phyloP scores from a whole-genome alignment of 2,329 filamentous ascomycete species.

The Tolypocladium tundrense region DNA sequence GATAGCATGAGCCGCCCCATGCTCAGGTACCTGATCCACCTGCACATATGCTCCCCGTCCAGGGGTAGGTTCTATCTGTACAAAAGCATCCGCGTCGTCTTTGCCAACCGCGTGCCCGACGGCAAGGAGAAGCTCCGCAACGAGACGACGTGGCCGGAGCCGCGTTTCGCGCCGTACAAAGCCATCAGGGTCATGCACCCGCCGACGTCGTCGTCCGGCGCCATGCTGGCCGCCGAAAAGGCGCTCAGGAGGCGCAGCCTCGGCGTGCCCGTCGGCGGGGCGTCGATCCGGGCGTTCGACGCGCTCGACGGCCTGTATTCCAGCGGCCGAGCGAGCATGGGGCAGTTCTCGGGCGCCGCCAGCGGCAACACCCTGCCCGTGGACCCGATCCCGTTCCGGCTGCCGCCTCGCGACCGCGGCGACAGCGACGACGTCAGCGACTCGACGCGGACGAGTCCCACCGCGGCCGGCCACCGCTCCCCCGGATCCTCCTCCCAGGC shows the following conservation, averaged over 20 bases:
- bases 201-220: constrained; percentile 25
- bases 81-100: constrained; percentile 86
- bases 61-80: constrained; percentile 83
- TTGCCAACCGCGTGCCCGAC: constrained; percentile 91
- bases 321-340: constrained; percentile 7
- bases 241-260: constrained; percentile 47
- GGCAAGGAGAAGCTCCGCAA: constrained; percentile 87
- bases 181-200: constrained; percentile 44
- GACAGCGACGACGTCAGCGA: constrained; percentile 22
- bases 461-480: constrained; percentile 12
- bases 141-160: constrained; percentile 82
- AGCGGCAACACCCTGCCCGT: constrained; percentile 26
- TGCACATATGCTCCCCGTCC: constrained; percentile 84
- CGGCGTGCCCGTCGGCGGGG: constrained; percentile 30
- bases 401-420: constrained; percentile 22
- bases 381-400: constrained; percentile 41
- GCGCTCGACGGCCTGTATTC: constrained; percentile 16
- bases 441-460: constrained; percentile 12
- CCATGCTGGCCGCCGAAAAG: constrained; percentile 48
- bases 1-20: constrained; percentile 49
- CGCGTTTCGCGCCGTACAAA: constrained; percentile 78
- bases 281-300: constrained; percentile 22
- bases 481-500: constrained; percentile 16
- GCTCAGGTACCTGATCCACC: constrained; percentile 79
- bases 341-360: constrained; percentile 6